A percentile compares a stretch with the other conserved stretches of the same genome.
These are phyloP conservation scores for Zarea fungicola DNA, from an alignment of 2,329 filamentous ascomycete species.

Conservation along the genomic window DNA sequence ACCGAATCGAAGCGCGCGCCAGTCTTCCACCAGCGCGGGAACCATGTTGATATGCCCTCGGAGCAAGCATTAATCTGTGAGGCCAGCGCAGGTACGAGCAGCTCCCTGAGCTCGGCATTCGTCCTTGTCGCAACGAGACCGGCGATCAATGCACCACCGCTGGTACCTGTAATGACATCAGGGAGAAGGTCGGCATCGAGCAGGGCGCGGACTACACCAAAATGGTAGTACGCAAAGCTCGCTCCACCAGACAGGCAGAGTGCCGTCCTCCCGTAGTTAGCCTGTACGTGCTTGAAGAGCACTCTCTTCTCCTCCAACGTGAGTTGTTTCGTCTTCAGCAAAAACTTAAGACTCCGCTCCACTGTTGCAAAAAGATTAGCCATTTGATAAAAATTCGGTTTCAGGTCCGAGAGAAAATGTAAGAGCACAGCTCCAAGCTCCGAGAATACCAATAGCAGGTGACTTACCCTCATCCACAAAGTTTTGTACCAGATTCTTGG, in stretches of 20 bases:
- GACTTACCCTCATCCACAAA: slow-evolving; percentile 75
- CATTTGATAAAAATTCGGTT: no score
- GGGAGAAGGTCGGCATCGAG: slow-evolving; percentile 81
- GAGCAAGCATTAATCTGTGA: slow-evolving; percentile 78
- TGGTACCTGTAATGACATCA: slow-evolving; percentile 93
- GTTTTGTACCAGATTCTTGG: slow-evolving; percentile 88
- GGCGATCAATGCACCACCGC: slow-evolving; percentile 86
- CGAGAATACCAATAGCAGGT: background rate
- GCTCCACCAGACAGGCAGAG: slow-evolving; percentile 91
- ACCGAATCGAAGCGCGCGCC: slow-evolving; percentile 91
- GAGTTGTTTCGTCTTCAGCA: slow-evolving; percentile 64
- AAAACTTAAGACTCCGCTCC: slow-evolving; percentile 59
- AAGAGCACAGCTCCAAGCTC: no score
- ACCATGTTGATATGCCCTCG: slow-evolving; percentile 71
- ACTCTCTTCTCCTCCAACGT: slow-evolving; percentile 67
- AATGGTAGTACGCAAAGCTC: slow-evolving; percentile 94
- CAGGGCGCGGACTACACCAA: slow-evolving; percentile 85
- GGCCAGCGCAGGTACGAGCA: slow-evolving; percentile 84
- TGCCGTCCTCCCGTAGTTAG: slow-evolving; percentile 88
- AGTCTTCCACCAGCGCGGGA: slow-evolving; percentile 81
- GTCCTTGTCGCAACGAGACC: slow-evolving; percentile 84
- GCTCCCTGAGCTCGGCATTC: slow-evolving; percentile 78
- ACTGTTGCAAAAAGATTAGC: slow-evolving; percentile 49
- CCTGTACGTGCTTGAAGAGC: slow-evolving; percentile 82
- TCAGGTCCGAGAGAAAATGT: no score